These are phyloP conservation scores for Komagataella pseudopastoris DNA, from an alignment of 805 yeast genomes.

Conservation along the genomic window DNA sequence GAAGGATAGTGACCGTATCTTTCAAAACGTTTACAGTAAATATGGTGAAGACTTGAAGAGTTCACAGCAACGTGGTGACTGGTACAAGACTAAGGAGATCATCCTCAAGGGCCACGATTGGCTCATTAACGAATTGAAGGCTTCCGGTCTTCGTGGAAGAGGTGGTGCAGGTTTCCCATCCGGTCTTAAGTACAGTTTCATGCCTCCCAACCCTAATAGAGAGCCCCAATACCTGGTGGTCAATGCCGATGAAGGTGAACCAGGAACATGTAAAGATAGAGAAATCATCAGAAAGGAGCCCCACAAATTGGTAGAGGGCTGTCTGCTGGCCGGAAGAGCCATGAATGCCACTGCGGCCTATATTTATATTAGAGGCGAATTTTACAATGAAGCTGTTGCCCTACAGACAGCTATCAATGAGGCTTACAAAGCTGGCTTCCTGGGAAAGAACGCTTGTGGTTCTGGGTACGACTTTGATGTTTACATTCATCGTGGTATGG, in stretches of 20 bases:
- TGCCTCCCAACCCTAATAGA: constrained; percentile 81
- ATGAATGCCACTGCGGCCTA: constrained; percentile 92
- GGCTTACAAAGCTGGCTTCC: constrained; percentile 67
- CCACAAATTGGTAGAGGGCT: constrained; percentile 86
- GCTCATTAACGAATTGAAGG: constrained; percentile 81
- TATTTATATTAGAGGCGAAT: constrained; percentile 84
- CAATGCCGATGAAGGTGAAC: constrained; percentile 92
- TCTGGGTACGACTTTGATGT: constrained; percentile 78
- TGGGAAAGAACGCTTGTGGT: constrained; percentile 82
- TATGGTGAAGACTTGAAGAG: constrained; percentile 67
- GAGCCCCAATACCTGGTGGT: constrained; percentile 88
- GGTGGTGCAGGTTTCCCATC: constrained; percentile 94
- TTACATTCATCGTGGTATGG: constrained; percentile 84
- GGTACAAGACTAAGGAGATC: constrained; percentile 86
- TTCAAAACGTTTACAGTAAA: constrained; percentile 68
- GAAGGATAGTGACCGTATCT: constrained; percentile 73
- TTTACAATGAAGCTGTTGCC: constrained; percentile 64
- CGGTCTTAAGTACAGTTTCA: constrained; percentile 84
- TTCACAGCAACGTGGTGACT: constrained; percentile 74
- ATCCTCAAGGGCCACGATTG: constrained; percentile 73
- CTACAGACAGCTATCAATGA: constrained; percentile 78
- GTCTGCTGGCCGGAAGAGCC: constrained; percentile 78
- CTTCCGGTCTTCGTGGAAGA: constrained; percentile 78
- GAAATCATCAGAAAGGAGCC: constrained; percentile 88
- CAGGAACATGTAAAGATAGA: constrained; percentile 88